phyloP scores from a whole-genome alignment of 2,329 filamentous ascomycete species.

The Didymella keratinophila region DNA sequence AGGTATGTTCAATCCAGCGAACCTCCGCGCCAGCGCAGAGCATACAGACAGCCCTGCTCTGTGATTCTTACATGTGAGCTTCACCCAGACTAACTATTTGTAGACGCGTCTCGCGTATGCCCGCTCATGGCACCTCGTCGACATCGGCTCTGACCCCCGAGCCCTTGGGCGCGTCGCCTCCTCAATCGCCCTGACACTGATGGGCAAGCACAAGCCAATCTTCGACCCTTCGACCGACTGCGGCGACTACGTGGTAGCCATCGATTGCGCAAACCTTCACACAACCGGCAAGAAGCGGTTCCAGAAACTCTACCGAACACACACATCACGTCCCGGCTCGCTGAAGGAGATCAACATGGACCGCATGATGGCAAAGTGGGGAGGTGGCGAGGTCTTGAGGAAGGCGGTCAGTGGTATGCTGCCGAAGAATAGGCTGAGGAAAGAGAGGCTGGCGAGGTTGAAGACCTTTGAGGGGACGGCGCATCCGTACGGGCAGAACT shows the following conservation, averaged over 20 bases:
- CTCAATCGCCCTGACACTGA: conserved; percentile 83
- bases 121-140: conserved; percentile 91
- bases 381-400: conserved; percentile 87
- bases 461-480: conserved; percentile 95
- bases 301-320: conserved; percentile 95
- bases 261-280: conserved; percentile 84
- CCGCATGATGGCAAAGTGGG: conserved; percentile 90
- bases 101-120: conserved; percentile 97
- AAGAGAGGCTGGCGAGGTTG: conserved; percentile 83
- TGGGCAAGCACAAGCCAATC: conserved; percentile 99
- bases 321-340: conserved; percentile 88
- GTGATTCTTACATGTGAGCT: not conserved
- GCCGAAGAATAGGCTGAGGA: conserved; percentile 92
- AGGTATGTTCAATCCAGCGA: conserved; percentile 61
- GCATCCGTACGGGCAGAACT: conserved; percentile 91
- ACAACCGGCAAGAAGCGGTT: conserved; percentile 90
- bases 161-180: conserved; percentile 90
- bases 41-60: not conserved
- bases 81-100: no score
- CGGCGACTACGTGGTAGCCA: conserved; percentile 97
- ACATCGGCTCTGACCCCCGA: conserved; percentile 71
- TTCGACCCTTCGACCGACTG: conserved; percentile 98
- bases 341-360: conserved; percentile 94
- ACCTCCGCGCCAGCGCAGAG: conserved; percentile 29
- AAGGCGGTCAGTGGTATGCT: conserved; percentile 96